phyloP scores from a whole-genome alignment of 257 asterid species.

The Verbena officinalis region DNA sequence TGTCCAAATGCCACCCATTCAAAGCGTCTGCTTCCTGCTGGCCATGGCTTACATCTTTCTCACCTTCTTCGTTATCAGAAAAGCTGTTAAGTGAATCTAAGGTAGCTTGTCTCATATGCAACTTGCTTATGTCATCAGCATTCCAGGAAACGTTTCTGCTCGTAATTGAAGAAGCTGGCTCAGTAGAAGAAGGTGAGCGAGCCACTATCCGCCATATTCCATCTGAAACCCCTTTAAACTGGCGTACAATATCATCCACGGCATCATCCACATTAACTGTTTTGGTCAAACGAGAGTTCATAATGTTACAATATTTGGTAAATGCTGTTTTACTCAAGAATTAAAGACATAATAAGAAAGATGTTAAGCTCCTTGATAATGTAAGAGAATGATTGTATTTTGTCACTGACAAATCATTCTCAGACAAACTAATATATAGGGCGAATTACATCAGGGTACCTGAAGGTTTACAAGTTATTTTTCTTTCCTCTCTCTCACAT shows the following conservation, averaged over 20 bases:
- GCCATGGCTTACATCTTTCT: slow-evolving; percentile 56
- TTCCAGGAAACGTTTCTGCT: slow-evolving; percentile 61
- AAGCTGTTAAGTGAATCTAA: slow-evolving; percentile 58
- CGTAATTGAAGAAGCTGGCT: slow-evolving; percentile 46
- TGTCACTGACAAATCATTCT: slow-evolving; percentile 7
- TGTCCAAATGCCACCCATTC: slow-evolving; percentile 67
- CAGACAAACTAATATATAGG: too few species aligned
- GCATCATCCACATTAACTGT: slow-evolving; percentile 93
- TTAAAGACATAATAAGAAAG: slow-evolving; percentile 13
- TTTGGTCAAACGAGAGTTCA: slow-evolving; percentile 17
- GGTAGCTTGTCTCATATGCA: slow-evolving; percentile 48
- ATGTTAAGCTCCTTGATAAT: slow-evolving; percentile 9
- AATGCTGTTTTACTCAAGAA: not conserved
- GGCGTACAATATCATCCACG: slow-evolving; percentile 87
- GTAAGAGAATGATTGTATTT: slow-evolving; percentile 6
- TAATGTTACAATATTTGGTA: slow-evolving; percentile 22
- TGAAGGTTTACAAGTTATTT: too few species aligned
- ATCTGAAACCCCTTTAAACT: slow-evolving; percentile 87
- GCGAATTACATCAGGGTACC: not conserved
- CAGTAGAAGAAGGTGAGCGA: slow-evolving; percentile 57
- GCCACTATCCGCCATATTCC: slow-evolving; percentile 72
- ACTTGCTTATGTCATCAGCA: slow-evolving; percentile 60
- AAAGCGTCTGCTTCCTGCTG: slow-evolving; percentile 48
- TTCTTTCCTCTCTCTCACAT: too few species aligned
- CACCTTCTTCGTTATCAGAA: slow-evolving; percentile 75